A percentile compares a stretch with the other conserved stretches of the same genome.
Evolutionary conservation across 2,329 filamentous ascomycete genomes (phyloP).

Genomic region (Mycosphaerelloides madeirae): DNA sequence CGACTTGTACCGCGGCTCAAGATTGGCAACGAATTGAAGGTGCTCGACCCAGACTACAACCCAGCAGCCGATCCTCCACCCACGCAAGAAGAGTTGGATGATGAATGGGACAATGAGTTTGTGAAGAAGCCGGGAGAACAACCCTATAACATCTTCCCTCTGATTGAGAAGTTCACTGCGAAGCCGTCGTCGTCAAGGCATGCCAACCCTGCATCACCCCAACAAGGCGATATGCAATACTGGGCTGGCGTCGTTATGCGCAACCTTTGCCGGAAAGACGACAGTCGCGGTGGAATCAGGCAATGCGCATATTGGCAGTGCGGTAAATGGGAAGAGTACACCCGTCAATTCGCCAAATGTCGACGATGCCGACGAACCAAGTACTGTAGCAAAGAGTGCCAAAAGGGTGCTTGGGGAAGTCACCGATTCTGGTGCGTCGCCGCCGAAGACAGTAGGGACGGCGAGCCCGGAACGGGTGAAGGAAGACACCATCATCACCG

Average conservation of each 20-base stretch:
- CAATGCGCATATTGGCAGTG: slow-evolving; percentile 98
- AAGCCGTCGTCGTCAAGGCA: slow-evolving; percentile 61
- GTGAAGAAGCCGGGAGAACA: slow-evolving; percentile 29
- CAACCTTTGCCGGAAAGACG: slow-evolving; percentile 96
- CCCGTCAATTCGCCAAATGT: slow-evolving; percentile 96
- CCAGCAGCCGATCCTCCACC: slow-evolving; percentile 33
- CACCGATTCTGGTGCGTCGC: slow-evolving; percentile 96
- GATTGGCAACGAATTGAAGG: slow-evolving; percentile 76
- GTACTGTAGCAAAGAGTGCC: slow-evolving; percentile 94
- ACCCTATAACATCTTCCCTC: slow-evolving; percentile 78
- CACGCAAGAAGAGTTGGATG: slow-evolving; percentile 52
- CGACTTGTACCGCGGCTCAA: slow-evolving; percentile 89
- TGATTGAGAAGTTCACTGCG: slow-evolving; percentile 97
- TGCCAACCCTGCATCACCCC: slow-evolving; percentile 48
- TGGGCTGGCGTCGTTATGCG: slow-evolving; percentile 99
- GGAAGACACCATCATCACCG: slow-evolving; percentile 24
- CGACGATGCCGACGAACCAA: slow-evolving; percentile 93
- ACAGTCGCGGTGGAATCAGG: slow-evolving; percentile 85
- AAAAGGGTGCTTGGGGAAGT: slow-evolving; percentile 98
- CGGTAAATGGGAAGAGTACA: slow-evolving; percentile 96
- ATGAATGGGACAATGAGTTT: slow-evolving; percentile 92
- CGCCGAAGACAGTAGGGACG: slow-evolving; percentile 46
- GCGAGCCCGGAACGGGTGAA: slow-evolving; percentile 23
- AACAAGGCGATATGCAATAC: slow-evolving; percentile 75
- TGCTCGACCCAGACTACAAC: slow-evolving; percentile 66